Evolutionary conservation across 768 basidiomycete genomes (phyloP).

Genomic region (Cyclocybe aegerita): DNA sequence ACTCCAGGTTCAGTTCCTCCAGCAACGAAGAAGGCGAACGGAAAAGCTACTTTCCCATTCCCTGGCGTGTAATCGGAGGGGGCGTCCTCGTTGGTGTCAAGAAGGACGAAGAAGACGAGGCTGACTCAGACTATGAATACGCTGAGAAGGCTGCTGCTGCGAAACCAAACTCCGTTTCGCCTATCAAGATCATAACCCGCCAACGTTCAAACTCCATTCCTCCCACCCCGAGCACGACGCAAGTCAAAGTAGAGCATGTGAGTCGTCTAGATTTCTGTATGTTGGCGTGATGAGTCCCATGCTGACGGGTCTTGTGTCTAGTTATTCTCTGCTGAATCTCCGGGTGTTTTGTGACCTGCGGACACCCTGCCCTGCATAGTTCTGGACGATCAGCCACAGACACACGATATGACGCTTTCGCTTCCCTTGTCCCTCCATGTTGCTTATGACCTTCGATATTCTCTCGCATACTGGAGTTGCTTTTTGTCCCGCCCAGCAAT

Average conservation of each 20-base stretch:
- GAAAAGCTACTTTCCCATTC: slow-evolving; percentile 60
- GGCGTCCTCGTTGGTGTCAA: slow-evolving; percentile 63
- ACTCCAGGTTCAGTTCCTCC: not conserved
- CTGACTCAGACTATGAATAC: slow-evolving; percentile 1
- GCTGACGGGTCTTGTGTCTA: slow-evolving; percentile 7
- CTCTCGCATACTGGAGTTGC: slow-evolving; percentile 16
- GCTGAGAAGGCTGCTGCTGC: slow-evolving; percentile 2
- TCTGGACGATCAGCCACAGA: not conserved
- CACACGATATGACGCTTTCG: not conserved
- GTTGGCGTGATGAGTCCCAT: not conserved
- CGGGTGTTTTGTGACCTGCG: slow-evolving; percentile 30
- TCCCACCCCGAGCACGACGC: slow-evolving; percentile 27
- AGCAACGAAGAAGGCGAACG: slow-evolving; percentile 33
- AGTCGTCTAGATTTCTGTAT: slow-evolving; percentile 8
- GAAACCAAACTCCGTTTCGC: slow-evolving; percentile 8
- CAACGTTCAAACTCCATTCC: slow-evolving; percentile 36
- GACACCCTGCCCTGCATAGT: not conserved
- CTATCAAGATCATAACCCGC: slow-evolving; percentile 21
- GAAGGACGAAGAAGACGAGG: slow-evolving; percentile 13
- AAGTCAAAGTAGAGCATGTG: slow-evolving; percentile 29
- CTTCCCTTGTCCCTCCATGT: slow-evolving; percentile 10
- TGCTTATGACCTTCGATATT: slow-evolving; percentile 27
- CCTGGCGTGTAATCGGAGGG: slow-evolving; percentile 78
- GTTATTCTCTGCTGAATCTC: slow-evolving; percentile 44
- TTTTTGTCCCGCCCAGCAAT: slow-evolving; percentile 6